phyloP scores from a whole-genome alignment of 306 rosid species.

The barrel medic (Medicago truncatula) region MtrunA17r5.0-ANR NC_053043.1:38463501-38464000 shows the following conservation, averaged over 20 bases:
- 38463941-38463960: slow-evolving; percentile 53
- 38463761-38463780: slow-evolving; percentile 29
- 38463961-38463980: slow-evolving; percentile 70
- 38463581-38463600: slow-evolving; percentile 4
- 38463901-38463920: slow-evolving; percentile 80
- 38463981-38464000: slow-evolving; percentile 61
- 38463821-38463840: slow-evolving; percentile 29
- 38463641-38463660: slow-evolving; percentile 30
- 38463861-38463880: slow-evolving; percentile 30
- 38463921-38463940: slow-evolving; percentile 65
- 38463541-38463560: not conserved
- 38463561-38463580: slow-evolving; percentile 12
- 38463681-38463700: slow-evolving; percentile 16
- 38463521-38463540: slow-evolving; percentile 7
- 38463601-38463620: slow-evolving; percentile 19
- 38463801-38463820: slow-evolving; percentile 35
- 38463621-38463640: slow-evolving; percentile 18
- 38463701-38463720: slow-evolving; percentile 36
- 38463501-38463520: slow-evolving; percentile 2
- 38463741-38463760: slow-evolving; percentile 26
- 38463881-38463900: slow-evolving; percentile 55
- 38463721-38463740: slow-evolving; percentile 23
- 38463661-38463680: slow-evolving; percentile 37
- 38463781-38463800: slow-evolving; percentile 15
- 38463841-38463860: slow-evolving; percentile 39